Conservation (phyloP, 2,329 filamentous ascomycete genomes). For the Penicillium hordei region DNA sequence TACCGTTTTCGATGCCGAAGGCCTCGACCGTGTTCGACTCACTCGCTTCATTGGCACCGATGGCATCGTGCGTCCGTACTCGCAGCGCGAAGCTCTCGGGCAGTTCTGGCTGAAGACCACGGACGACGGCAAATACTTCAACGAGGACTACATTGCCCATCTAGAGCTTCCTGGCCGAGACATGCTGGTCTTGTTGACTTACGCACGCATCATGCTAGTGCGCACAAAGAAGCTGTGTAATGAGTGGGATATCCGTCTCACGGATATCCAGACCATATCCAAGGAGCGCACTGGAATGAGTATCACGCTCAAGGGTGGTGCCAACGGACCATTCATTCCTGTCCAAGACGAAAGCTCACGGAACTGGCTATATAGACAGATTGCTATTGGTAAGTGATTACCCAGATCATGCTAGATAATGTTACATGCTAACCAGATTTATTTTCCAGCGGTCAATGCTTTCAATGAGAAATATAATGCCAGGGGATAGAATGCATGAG, state of each 20-base stretch:
- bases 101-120: slow-evolving; percentile 99
- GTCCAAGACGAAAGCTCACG: slow-evolving; percentile 79
- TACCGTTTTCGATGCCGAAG: slow-evolving; percentile 93
- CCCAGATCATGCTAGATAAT: neutral
- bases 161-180: slow-evolving; percentile 87
- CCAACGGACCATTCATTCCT: slow-evolving; percentile 91
- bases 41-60: slow-evolving; percentile 89
- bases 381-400: slow-evolving; percentile 54
- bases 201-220: slow-evolving; percentile 83
- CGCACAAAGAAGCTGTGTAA: slow-evolving; percentile 79
- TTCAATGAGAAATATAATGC: slow-evolving; percentile 68
- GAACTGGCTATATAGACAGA: slow-evolving; percentile 67
- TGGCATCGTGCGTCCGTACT: slow-evolving; percentile 92
- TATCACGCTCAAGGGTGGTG: slow-evolving; percentile 81
- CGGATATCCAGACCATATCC: slow-evolving; percentile 93
- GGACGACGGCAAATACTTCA: slow-evolving; percentile 96
- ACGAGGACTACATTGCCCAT: slow-evolving; percentile 96
- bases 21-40: slow-evolving; percentile 90
- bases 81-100: slow-evolving; percentile 88
- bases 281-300: slow-evolving; percentile 96
- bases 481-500: slow-evolving; percentile 47
- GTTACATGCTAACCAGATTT: slow-evolving; percentile 11
- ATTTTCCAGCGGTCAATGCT: slow-evolving; percentile 57
- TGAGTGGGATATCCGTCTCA: slow-evolving; percentile 95
- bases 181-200: slow-evolving; percentile 86